These are phyloP conservation scores for Fusarium pseudonygamai DNA, from an alignment of 2,329 filamentous ascomycete genomes.

Conservation along the genomic window DNA sequence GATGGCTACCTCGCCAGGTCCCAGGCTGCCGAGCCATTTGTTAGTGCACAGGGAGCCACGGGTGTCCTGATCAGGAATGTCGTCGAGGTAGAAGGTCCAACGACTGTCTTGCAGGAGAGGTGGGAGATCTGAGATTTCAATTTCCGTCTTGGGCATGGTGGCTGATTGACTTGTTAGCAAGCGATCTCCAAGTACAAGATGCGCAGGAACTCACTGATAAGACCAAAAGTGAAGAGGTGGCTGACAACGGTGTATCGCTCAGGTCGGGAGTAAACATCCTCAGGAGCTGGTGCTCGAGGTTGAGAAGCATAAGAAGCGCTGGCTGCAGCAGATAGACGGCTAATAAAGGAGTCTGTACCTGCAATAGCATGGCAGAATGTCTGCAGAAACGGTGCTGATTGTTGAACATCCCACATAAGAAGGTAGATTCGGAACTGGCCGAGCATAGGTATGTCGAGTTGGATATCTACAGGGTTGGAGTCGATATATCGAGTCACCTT, in stretches of 20 bases:
- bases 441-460: slow-evolving; percentile 80
- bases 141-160: slow-evolving; percentile 66
- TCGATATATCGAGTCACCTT: slow-evolving; percentile 80
- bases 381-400: slow-evolving; percentile 66
- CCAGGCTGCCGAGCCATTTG: slow-evolving; percentile 74
- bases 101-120: slow-evolving; percentile 68
- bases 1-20: slow-evolving; percentile 67
- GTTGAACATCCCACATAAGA: slow-evolving; percentile 69
- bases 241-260: slow-evolving; percentile 75
- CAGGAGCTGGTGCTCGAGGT: slow-evolving; percentile 64
- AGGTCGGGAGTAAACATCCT: slow-evolving; percentile 73
- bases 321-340: slow-evolving; percentile 66
- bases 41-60: slow-evolving; percentile 65
- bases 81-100: slow-evolving; percentile 79
- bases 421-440: slow-evolving; percentile 82
- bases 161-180: slow-evolving; percentile 50
- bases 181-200: background rate
- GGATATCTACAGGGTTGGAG: slow-evolving; percentile 79
- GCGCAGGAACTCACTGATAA: slow-evolving; percentile 65
- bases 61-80: slow-evolving; percentile 66
- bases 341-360: slow-evolving; percentile 63
- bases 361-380: slow-evolving; percentile 66
- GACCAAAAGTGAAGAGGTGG: slow-evolving; percentile 73
- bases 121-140: slow-evolving; percentile 74
- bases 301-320: slow-evolving; percentile 69